Conservation (phyloP, 352 stramenopile species). For the Phytophthora pseudosyringae region DNA sequence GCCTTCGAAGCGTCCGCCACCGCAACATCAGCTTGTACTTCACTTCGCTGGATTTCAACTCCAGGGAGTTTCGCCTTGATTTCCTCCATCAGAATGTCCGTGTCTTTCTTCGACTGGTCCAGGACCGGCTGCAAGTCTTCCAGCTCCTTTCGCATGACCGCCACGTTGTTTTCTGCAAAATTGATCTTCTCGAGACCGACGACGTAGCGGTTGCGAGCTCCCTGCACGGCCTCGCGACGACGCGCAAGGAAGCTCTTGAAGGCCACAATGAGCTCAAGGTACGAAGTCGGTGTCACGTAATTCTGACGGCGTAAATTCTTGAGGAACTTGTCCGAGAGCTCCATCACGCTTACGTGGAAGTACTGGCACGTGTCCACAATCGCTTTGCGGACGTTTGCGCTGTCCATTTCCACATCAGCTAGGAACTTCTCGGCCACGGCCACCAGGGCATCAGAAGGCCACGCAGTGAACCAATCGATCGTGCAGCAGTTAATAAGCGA, state of each 20-base stretch:
- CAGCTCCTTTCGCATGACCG: conserved; percentile 94
- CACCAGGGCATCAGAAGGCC: conserved; percentile 92
- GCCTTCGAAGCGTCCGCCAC: conserved; percentile 86
- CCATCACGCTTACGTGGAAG: conserved; percentile 93
- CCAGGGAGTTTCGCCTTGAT: conserved; percentile 93
- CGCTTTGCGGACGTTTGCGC: conserved; percentile 58
- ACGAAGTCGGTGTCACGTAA: conserved; percentile 96
- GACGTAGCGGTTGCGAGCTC: conserved; percentile 88
- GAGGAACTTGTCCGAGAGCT: conserved; percentile 87
- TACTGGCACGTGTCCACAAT: conserved; percentile 94
- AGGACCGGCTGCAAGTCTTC: conserved; percentile 94
- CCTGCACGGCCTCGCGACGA: conserved; percentile 85
- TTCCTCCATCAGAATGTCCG: conserved; percentile 93
- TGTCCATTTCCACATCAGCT: conserved; percentile 90
- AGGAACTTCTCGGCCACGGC: conserved; percentile 95
- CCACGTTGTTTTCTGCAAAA: conserved; percentile 93
- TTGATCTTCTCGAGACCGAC: conserved; percentile 94
- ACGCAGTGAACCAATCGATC: conserved; percentile 98
- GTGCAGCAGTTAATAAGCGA: conserved; percentile 97
- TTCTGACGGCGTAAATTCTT: conserved; percentile 89
- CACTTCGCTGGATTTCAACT: conserved; percentile 80
- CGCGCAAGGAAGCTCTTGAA: conserved; percentile 92
- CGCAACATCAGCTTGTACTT: conserved; percentile 85
- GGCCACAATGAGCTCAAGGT: conserved; percentile 94
- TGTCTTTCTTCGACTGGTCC: conserved; percentile 92